Conservation (phyloP, 371 early-diverging fungal species). For the Rhizopus sp. region DNA sequence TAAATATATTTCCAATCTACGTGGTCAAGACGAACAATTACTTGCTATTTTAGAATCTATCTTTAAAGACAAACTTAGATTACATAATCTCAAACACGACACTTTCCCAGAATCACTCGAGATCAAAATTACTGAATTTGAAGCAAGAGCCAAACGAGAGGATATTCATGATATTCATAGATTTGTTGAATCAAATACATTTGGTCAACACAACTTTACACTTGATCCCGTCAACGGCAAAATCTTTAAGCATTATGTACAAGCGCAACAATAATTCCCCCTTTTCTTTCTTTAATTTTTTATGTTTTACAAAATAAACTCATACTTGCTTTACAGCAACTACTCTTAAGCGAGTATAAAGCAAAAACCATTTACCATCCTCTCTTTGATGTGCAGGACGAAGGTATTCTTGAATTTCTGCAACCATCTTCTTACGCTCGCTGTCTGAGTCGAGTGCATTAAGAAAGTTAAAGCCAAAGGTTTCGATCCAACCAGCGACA, state of each 20-base stretch:
- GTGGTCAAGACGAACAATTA: constrained; percentile 83
- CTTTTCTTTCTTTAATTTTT: constrained; percentile 2
- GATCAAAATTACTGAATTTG: constrained; percentile 67
- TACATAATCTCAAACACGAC: constrained; percentile 65
- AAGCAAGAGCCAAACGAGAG: constrained; percentile 43
- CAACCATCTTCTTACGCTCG: constrained; percentile 38
- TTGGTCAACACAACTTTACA: constrained; percentile 41
- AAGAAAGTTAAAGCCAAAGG: constrained; percentile 64
- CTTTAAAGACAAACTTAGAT: constrained; percentile 74
- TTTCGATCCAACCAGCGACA: constrained; percentile 68
- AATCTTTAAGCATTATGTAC: constrained; percentile 19
- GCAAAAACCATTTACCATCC: constrained; percentile 59
- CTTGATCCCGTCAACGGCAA: constrained; percentile 28
- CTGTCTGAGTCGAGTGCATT: constrained; percentile 35
- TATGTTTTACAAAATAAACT: not conserved
- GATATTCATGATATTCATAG: constrained; percentile 67
- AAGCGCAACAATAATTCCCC: not conserved
- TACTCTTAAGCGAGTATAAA: constrained; percentile 61
- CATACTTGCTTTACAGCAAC: constrained; percentile 27
- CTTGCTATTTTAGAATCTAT: constrained; percentile 74
- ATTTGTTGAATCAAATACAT: constrained; percentile 56
- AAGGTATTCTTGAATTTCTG: constrained; percentile 57
- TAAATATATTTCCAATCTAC: constrained; percentile 78
- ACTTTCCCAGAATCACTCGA: constrained; percentile 58
- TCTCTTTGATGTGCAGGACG: constrained; percentile 48